Percentiles rank a stretch among this genome's conserved stretches.
Conservation (phyloP, 208 protist genomes). For the Zelonia costaricensis region DNA sequence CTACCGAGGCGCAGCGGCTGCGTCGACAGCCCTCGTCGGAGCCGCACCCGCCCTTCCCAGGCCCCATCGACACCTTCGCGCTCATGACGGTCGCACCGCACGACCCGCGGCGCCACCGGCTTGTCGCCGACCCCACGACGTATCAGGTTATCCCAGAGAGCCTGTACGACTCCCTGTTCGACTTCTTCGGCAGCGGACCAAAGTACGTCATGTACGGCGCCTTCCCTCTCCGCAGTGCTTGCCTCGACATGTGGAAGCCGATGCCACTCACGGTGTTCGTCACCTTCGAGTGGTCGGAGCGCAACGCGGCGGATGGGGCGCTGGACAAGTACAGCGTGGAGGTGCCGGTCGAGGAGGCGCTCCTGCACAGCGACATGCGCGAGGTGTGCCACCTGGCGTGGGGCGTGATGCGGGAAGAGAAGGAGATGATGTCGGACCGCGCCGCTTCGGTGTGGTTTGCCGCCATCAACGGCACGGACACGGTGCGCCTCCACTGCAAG, state of each 20-base stretch:
- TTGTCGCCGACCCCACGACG: slow-evolving; percentile 19
- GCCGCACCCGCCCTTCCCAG: slow-evolving; percentile 31
- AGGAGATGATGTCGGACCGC: slow-evolving; percentile 28
- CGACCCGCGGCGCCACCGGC: slow-evolving; percentile 46
- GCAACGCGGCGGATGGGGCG: slow-evolving; percentile 13
- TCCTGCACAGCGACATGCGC: slow-evolving; percentile 35
- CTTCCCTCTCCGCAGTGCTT: slow-evolving; percentile 38
- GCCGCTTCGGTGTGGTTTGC: slow-evolving; percentile 35
- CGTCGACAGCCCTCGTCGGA: background rate
- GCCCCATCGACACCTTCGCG: slow-evolving; percentile 65
- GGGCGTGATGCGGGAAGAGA: slow-evolving; percentile 25
- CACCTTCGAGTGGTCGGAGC: slow-evolving; percentile 27
- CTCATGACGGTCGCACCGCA: slow-evolving; percentile 37
- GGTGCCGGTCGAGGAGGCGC: slow-evolving; percentile 42
- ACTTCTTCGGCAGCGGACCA: slow-evolving; percentile 64
- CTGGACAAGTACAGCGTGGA: slow-evolving; percentile 24
- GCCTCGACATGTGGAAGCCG: slow-evolving; percentile 32
- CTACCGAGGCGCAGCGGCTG: slow-evolving; percentile 8
- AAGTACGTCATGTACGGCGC: slow-evolving; percentile 56
- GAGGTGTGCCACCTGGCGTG: slow-evolving; percentile 52
- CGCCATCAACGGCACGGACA: slow-evolving; percentile 33
- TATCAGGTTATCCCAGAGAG: slow-evolving; percentile 72
- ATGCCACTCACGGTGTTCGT: slow-evolving; percentile 31
- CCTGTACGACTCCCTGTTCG: slow-evolving; percentile 58
- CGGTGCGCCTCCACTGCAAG: slow-evolving; percentile 26